A percentile compares a stretch with the other conserved stretches of the same genome.
These are phyloP conservation scores for Breynia disticha DNA, from an alignment of 441 rosid species.

Conservation along the genomic window DNA sequence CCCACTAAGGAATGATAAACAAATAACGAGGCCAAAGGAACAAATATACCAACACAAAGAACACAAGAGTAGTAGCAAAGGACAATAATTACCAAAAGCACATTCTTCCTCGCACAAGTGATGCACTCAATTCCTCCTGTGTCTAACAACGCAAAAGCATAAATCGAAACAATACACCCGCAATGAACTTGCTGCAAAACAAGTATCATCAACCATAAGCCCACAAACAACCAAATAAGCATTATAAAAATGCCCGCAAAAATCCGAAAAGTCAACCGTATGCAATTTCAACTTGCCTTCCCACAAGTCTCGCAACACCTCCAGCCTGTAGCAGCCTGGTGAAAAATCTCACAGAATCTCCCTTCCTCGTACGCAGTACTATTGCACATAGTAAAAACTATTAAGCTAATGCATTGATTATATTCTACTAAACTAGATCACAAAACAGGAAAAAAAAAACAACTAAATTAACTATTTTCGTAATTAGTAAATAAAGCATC, in stretches of 20 bases:
- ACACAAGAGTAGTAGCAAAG: constrained; percentile 1
- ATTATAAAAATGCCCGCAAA: constrained; percentile 6
- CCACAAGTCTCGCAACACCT: constrained; percentile 85
- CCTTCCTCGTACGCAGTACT: constrained; percentile 85
- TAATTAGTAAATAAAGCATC: too few relatives aligned
- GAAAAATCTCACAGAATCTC: constrained; percentile 70
- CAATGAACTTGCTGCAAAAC: constrained; percentile 76
- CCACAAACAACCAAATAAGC: constrained; percentile 5
- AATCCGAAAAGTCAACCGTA: constrained; percentile 11
- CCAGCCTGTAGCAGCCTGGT: constrained; percentile 73
- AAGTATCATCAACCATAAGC: constrained; percentile 15
- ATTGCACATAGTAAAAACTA: constrained; percentile 10
- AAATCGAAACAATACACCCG: constrained; percentile 80
- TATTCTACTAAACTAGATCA: too few relatives aligned
- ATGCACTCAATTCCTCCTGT: constrained; percentile 91
- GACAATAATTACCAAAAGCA: constrained; percentile 42
- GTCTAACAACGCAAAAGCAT: constrained; percentile 59
- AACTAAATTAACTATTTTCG: too few relatives aligned
- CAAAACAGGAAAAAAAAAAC: constrained; percentile 9
- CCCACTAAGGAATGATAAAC: too few relatives aligned
- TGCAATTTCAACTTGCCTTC: constrained; percentile 47
- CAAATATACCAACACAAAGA: background rate
- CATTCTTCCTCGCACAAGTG: constrained; percentile 60
- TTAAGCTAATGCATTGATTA: too few relatives aligned
- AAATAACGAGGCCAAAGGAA: too few relatives aligned